phyloP scores from a whole-genome alignment of 768 basidiomycete species.

The Lactifluus hygrophoroides region DNA sequence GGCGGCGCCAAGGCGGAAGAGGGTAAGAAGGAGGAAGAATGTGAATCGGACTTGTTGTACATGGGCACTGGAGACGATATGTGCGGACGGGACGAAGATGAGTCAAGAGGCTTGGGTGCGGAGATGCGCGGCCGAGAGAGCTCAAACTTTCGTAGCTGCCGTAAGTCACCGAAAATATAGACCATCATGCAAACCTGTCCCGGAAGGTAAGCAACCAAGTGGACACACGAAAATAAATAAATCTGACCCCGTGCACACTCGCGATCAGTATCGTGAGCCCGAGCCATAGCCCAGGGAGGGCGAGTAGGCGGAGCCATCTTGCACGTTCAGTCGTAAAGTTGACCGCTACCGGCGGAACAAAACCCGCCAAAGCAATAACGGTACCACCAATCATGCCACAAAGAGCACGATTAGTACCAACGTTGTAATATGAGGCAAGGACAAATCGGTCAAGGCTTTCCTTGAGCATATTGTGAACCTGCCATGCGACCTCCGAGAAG shows the following conservation, averaged over 20 bases:
- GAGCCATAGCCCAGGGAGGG: conserved; percentile 63
- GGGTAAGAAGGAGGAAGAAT: conserved; percentile 12
- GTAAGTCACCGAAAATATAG: conserved; percentile 70
- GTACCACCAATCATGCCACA: conserved; percentile 62
- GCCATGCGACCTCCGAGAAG: conserved; percentile 51
- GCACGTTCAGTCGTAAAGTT: conserved; percentile 40
- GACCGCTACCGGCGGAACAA: conserved; percentile 27
- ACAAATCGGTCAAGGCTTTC: conserved; percentile 61
- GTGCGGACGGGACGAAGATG: neutral
- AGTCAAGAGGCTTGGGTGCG: conserved; percentile 27
- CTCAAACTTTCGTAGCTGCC: conserved; percentile 72
- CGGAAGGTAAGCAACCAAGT: neutral
- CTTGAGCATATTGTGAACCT: conserved; percentile 50
- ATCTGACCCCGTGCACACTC: conserved; percentile 55
- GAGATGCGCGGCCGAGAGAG: conserved; percentile 63
- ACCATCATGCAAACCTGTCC: conserved; percentile 55
- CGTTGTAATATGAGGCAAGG: conserved; percentile 56
- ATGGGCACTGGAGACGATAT: conserved; percentile 14
- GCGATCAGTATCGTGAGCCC: conserved; percentile 54
- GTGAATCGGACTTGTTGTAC: conserved; percentile 5
- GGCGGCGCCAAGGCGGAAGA: conserved; percentile 7
- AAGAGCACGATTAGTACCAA: conserved; percentile 58
- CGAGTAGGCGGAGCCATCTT: conserved; percentile 50
- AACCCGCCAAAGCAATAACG: conserved; percentile 39
- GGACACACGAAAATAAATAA: neutral